A percentile compares a stretch with the other conserved stretches of the same genome.
Conservation (phyloP, 1,284 basidiomycete species). For the Puccinia hordei region DNA sequence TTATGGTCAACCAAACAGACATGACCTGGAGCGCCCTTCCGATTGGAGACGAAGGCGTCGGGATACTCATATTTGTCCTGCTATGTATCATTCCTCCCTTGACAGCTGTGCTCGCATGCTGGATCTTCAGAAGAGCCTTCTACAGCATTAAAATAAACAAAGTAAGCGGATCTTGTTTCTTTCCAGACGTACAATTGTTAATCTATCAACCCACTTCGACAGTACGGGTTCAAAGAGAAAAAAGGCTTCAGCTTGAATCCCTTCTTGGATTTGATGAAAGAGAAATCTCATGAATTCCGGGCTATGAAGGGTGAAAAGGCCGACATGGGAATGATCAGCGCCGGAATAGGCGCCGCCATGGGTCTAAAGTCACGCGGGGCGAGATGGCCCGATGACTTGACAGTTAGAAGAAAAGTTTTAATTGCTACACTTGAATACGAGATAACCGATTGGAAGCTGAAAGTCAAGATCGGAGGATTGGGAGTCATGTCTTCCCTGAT, state of each 20-base stretch:
- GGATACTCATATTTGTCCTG: conserved; percentile 79
- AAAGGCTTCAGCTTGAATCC: conserved; percentile 31
- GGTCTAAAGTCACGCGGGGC: conserved; percentile 61
- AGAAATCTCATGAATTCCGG: conserved; percentile 37
- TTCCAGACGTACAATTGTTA: neutral
- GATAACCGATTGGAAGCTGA: conserved; percentile 91
- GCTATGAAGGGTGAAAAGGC: conserved; percentile 33
- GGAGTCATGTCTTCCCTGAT: conserved; percentile 94
- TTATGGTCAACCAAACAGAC: conserved; percentile 74
- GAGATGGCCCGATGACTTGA: conserved; percentile 87
- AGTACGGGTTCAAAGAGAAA: conserved; percentile 52
- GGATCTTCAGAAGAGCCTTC: conserved; percentile 90
- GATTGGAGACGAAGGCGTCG: conserved; percentile 75
- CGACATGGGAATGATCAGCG: conserved; percentile 42
- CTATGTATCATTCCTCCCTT: conserved; percentile 77
- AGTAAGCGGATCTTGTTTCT: conserved; percentile 35
- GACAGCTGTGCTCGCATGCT: conserved; percentile 76
- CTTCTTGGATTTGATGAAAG: conserved; percentile 44
- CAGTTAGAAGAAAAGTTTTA: conserved; percentile 82
- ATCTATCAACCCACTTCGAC: neutral
- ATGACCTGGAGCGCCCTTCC: conserved; percentile 77
- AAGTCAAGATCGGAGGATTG: conserved; percentile 92
- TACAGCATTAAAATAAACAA: conserved; percentile 91
- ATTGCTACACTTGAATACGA: conserved; percentile 91
- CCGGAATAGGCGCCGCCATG: conserved; percentile 46